Evolutionary conservation across 163 green algal genomes (phyloP).

Genomic region (Scenedesmus sp.): DNA sequence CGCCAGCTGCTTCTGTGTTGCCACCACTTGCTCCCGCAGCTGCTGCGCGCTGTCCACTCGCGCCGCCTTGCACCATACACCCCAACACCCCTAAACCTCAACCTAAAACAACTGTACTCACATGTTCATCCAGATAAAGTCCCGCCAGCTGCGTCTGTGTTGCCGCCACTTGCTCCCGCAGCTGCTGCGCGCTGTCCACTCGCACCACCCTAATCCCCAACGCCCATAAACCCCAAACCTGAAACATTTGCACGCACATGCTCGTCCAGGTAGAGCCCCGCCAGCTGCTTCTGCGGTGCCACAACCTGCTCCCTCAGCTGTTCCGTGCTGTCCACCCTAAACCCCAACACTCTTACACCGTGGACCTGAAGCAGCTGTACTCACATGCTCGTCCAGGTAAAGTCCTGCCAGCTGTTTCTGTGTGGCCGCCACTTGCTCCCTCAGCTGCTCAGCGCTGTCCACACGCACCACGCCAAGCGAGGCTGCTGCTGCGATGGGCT

Average conservation of each 20-base stretch:
- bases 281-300: constrained; percentile 3
- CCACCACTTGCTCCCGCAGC: constrained; percentile 17
- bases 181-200: not conserved
- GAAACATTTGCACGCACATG: not conserved
- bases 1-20: not conserved
- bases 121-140: constrained; percentile 25
- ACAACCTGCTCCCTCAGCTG: constrained; percentile 31
- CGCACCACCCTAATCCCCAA: not conserved
- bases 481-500: constrained; percentile 82
- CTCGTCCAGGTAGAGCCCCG: constrained; percentile 27
- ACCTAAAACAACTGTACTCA: not conserved
- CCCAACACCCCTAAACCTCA: too few species aligned
- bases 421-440: constrained; percentile 13
- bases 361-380: too few species aligned
- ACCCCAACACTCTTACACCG: too few species aligned
- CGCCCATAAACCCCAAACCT: not conserved
- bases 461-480: constrained; percentile 59
- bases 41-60: constrained; percentile 49
- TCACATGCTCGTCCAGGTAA: constrained; percentile 28
- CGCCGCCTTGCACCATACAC: too few species aligned
- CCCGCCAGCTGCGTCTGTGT: not conserved
- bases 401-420: constrained; percentile 22
- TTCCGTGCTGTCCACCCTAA: constrained; percentile 68
- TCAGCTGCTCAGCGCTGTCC: constrained; percentile 51
- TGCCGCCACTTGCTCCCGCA: not conserved